A percentile compares a stretch with the other conserved stretches of the same genome.
Conservation (phyloP, 345 rosid genomes). For the Aethionema arabicum region DNA sequence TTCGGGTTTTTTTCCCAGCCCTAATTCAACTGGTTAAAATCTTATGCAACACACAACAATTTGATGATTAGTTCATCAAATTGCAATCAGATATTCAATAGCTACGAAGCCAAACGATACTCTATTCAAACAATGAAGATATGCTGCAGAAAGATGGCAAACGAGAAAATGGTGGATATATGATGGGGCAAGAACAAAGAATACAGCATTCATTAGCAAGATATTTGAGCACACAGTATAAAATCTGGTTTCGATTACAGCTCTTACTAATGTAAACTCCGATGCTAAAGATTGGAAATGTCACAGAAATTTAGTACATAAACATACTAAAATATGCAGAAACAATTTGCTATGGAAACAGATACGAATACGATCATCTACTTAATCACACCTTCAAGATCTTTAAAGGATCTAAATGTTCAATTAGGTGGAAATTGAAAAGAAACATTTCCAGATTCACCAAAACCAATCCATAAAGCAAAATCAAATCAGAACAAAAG, state of each 20-base stretch:
- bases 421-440: background rate
- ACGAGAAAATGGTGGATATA: background rate
- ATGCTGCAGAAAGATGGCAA: background rate
- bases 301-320: background rate
- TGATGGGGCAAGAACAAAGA: constrained; percentile 7
- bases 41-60: too few relatives aligned
- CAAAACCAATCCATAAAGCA: background rate
- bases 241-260: background rate
- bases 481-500: constrained; percentile 4
- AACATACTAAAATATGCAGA: background rate
- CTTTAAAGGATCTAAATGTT: constrained; percentile 1
- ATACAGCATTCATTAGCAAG: background rate
- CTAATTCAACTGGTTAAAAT: too few relatives aligned
- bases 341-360: background rate
- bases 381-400: constrained; percentile 3
- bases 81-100: background rate
- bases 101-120: background rate
- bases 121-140: background rate
- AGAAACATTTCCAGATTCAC: background rate
- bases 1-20: too few relatives aligned
- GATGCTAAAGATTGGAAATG: background rate
- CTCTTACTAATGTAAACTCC: background rate
- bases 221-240: background rate
- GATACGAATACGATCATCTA: constrained; percentile 8
- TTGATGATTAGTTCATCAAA: too few relatives aligned